Base-by-base conservation (phyloP, 495 filamentous ascomycete genomes). In the Friedmanniomyces simplex region DNA sequence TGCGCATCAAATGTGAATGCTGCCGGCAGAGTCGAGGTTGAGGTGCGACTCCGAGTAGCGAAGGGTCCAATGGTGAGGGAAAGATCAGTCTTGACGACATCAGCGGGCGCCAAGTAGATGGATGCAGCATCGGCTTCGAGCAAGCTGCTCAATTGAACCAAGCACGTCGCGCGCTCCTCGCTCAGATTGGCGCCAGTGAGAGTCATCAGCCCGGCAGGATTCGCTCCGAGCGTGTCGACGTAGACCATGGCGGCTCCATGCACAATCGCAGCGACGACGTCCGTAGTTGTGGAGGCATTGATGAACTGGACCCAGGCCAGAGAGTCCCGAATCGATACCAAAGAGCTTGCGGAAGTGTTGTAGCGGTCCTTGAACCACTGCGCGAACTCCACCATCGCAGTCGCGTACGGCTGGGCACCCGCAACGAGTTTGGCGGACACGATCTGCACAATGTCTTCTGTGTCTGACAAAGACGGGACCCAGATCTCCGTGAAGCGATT, bases 401-500 rank as follows among this genome's bases (percentile, higher is more conserved):
- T 72, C 0, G 86, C 77, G 60, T 84, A 74, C 2, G 73, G 60
- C 45, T 73, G 68, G 42, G 78, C 70, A 39, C 60, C 65, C 1
- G 68, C 63, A 12, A 69, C 64, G 6, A 97, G 73, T 68, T 93
- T 96, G 32, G 82, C 82, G 30, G 77, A 73, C 10, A 96, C 82
- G 52, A 99, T 96, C 45, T 93, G 86, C 32, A 90, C 71, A 25
- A 96, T 82, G 66, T 99, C 94, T 26, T 90, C 83, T 36, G 78
- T 76, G 42, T 93, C 88, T 0, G 87, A 86, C 45, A 87, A 73
- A 2, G 89, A 76, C 2, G 93, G 89, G 0, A 96, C 94, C 94
- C 94, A 99, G 21, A 99, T 95, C 67, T 99, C 94, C 0, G 94
- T 99, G 73, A 99, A 96, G 41, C 94, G 85, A 67, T 99, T 97